Percentiles rank a stretch among this genome's conserved stretches.
These are phyloP conservation scores for Hymenoscyphus fructigenus DNA, from an alignment of 2,329 filamentous ascomycete species.

Conservation along the genomic window DNA sequence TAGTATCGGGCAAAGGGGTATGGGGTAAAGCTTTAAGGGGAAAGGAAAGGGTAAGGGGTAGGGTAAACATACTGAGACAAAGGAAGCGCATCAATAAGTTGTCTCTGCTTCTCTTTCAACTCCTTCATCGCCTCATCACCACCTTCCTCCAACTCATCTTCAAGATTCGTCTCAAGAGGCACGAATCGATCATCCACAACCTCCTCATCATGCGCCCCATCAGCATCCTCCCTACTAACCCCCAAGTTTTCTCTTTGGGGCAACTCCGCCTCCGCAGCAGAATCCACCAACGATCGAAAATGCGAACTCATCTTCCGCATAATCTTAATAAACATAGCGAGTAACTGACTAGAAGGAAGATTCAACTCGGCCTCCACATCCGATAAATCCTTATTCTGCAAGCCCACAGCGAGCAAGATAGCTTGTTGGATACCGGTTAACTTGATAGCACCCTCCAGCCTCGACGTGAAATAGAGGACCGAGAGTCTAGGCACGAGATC, in stretches of 20 bases:
- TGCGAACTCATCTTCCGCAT: constrained; percentile 81
- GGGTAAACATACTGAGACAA: constrained; percentile 71
- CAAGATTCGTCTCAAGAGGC: constrained; percentile 68
- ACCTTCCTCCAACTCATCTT: constrained; percentile 82
- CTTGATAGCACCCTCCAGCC: constrained; percentile 69
- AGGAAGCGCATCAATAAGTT: constrained; percentile 86
- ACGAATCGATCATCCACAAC: constrained; percentile 64
- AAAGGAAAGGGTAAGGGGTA: constrained; percentile 1
- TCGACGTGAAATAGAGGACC: constrained; percentile 79
- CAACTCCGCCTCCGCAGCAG: constrained; percentile 68
- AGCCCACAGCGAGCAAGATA: constrained; percentile 83
- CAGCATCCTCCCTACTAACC: constrained; percentile 58
- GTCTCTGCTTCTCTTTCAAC: constrained; percentile 76
- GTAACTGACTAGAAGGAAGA: constrained; percentile 72
- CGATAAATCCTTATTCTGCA: constrained; percentile 87
- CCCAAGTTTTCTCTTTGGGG: constrained; percentile 58
- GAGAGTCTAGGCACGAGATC: constrained; percentile 86
- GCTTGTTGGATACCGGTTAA: constrained; percentile 82
- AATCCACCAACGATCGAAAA: constrained; percentile 73
- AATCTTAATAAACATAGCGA: constrained; percentile 98
- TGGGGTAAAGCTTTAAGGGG: neutral
- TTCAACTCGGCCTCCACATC: constrained; percentile 75
- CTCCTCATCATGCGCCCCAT: constrained; percentile 68
- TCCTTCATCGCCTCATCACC: constrained; percentile 72
- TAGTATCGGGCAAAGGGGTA: constrained; percentile 20